These are phyloP conservation scores for Hymenoscyphus linearis DNA, from an alignment of 2,329 filamentous ascomycete genomes.

Conservation along the genomic window DNA sequence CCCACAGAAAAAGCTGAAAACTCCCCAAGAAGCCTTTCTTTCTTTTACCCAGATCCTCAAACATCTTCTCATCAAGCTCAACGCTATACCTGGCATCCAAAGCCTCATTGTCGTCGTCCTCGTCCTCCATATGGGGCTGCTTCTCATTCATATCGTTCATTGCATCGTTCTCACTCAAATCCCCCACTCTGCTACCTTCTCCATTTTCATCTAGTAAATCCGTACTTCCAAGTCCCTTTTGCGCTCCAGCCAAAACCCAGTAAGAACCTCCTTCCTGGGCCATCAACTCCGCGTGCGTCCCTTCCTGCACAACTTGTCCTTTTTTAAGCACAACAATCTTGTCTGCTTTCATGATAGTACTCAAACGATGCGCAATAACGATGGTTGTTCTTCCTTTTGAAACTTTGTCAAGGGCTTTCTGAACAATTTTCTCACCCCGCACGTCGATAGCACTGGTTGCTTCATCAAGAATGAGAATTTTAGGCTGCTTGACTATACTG, in stretches of 20 bases:
- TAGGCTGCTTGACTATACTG: constrained; percentile 64
- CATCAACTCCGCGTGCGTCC: constrained; percentile 68
- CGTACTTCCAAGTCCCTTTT: constrained; percentile 38
- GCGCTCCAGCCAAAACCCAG: constrained; percentile 57
- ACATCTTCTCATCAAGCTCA: not conserved
- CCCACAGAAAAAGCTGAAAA: constrained; percentile 45
- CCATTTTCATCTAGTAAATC: not conserved
- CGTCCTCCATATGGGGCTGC: not conserved
- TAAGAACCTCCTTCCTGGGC: constrained; percentile 56
- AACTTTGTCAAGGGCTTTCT: constrained; percentile 47
- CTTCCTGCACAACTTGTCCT: constrained; percentile 67
- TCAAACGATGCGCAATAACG: constrained; percentile 60
- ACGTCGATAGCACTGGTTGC: constrained; percentile 45
- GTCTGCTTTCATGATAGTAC: constrained; percentile 71
- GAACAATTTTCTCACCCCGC: constrained; percentile 46
- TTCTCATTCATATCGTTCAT: not conserved
- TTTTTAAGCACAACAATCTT: constrained; percentile 72
- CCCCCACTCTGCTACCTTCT: not conserved
- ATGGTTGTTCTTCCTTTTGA: constrained; percentile 55
- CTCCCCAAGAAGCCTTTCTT: constrained; percentile 11
- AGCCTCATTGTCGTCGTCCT: not conserved
- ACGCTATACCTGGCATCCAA: constrained; percentile 10
- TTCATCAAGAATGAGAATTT: constrained; percentile 67
- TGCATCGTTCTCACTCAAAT: constrained; percentile 9
- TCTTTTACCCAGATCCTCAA: not conserved